Conservation (phyloP, 495 filamentous ascomycete genomes). For the Antarctomyces pellizariae region DNA sequence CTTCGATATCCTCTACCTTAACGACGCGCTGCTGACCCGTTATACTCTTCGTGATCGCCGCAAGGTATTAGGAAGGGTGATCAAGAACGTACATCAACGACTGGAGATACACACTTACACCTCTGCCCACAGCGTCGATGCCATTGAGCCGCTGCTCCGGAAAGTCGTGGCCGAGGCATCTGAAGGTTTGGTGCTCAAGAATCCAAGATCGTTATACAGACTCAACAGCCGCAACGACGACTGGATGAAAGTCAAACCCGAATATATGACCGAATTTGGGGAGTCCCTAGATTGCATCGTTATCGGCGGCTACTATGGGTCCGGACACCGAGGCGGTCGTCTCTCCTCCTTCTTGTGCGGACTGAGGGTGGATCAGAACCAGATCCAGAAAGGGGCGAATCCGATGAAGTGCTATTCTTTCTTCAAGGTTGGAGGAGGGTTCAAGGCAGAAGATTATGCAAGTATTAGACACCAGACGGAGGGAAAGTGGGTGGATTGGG, state of each 20-base stretch:
- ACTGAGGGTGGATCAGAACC: conserved; percentile 47
- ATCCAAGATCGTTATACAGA: conserved; percentile 64
- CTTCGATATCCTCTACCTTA: conserved; percentile 82
- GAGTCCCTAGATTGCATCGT: conserved; percentile 79
- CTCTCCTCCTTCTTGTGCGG: conserved; percentile 79
- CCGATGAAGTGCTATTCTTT: conserved; percentile 71
- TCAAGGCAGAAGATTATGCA: conserved; percentile 65
- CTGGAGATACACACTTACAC: conserved; percentile 65
- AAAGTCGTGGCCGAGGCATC: conserved; percentile 70
- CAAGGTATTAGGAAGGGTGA: conserved; percentile 41
- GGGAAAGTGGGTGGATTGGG: conserved; percentile 79
- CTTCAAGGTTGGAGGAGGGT: conserved; percentile 88
- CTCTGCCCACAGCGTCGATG: conserved; percentile 36
- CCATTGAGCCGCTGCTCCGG: conserved; percentile 57
- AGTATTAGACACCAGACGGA: conserved; percentile 65
- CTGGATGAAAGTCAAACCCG: conserved; percentile 98
- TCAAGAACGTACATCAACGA: conserved; percentile 42
- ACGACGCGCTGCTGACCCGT: conserved; percentile 50
- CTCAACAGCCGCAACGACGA: conserved; percentile 84
- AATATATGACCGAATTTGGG: conserved; percentile 95
- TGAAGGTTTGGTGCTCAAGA: conserved; percentile 87
- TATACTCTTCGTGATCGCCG: conserved; percentile 70
- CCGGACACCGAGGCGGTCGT: conserved; percentile 57
- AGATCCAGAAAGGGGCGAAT: conserved; percentile 28
- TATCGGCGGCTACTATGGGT: conserved; percentile 84